Evolutionary conservation across 371 early-diverging fungal species (phyloP).

Genomic region (Mortierella sp.): DNA sequence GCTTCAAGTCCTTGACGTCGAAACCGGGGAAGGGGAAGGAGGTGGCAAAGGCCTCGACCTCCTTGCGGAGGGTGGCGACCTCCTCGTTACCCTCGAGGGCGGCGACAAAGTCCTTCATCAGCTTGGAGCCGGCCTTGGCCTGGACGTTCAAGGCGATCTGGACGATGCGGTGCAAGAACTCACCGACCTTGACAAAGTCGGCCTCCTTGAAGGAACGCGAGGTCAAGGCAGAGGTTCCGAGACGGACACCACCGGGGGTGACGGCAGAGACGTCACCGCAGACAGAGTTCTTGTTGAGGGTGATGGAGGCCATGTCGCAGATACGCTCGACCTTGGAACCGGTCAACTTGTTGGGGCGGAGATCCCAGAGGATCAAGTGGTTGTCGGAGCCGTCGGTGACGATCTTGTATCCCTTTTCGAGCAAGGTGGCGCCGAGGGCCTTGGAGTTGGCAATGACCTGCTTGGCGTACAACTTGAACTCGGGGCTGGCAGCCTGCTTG

Average conservation of each 20-base stretch:
- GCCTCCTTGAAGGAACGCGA: slow-evolving; percentile 91
- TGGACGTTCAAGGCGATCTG: slow-evolving; percentile 86
- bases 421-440: slow-evolving; percentile 83
- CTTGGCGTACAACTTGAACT: slow-evolving; percentile 94
- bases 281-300: slow-evolving; percentile 96
- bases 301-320: slow-evolving; percentile 95
- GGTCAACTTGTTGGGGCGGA: slow-evolving; percentile 87
- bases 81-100: slow-evolving; percentile 79
- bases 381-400: slow-evolving; percentile 96
- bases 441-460: slow-evolving; percentile 95
- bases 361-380: slow-evolving; percentile 94
- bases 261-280: slow-evolving; percentile 92
- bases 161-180: slow-evolving; percentile 90
- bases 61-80: slow-evolving; percentile 83
- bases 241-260: slow-evolving; percentile 93
- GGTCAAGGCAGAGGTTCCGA: slow-evolving; percentile 93
- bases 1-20: slow-evolving; percentile 40
- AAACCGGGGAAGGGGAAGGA: slow-evolving; percentile 93
- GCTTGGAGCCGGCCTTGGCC: slow-evolving; percentile 86
- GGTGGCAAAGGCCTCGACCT: slow-evolving; percentile 93
- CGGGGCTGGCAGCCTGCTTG: slow-evolving; percentile 93
- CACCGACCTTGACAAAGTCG: slow-evolving; percentile 89
- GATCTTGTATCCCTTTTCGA: slow-evolving; percentile 87
- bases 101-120: slow-evolving; percentile 96
- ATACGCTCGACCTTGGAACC: slow-evolving; percentile 95